These are phyloP conservation scores for Eimeria tenella DNA, from an alignment of 169 alveolate species.

Conservation along the genomic window DNA sequence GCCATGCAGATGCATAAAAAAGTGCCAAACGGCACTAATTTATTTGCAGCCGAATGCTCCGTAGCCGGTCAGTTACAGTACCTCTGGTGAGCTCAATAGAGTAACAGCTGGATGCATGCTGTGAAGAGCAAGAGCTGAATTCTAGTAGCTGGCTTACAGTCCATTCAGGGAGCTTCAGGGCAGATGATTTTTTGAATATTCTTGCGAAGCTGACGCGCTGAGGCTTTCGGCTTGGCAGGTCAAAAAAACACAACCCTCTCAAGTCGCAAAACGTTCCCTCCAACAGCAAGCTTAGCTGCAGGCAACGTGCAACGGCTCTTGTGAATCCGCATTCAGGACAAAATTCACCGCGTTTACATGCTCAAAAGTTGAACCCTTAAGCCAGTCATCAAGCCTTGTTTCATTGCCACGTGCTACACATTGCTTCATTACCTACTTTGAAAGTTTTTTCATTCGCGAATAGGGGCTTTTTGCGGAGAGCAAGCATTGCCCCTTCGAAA, in stretches of 20 bases:
- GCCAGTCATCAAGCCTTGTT: neutral
- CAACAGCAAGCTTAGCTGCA: slow-evolving; percentile 64
- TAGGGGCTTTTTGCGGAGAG: slow-evolving; percentile 62
- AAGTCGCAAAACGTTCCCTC: slow-evolving; percentile 69
- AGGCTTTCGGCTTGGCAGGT: slow-evolving; percentile 61
- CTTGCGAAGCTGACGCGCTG: slow-evolving; percentile 66
- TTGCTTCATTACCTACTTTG: slow-evolving; percentile 24
- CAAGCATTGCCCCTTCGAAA: slow-evolving; percentile 24
- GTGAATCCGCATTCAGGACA: neutral
- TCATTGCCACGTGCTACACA: neutral
- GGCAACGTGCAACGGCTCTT: neutral
- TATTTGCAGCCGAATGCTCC: too few relatives aligned
- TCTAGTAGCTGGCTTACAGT: slow-evolving; percentile 27
- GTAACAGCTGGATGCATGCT: too few relatives aligned
- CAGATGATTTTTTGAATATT: slow-evolving; percentile 39
- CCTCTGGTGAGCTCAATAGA: too few relatives aligned
- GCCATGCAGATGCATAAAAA: too few relatives aligned
- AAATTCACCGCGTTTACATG: neutral
- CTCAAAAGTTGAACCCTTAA: neutral
- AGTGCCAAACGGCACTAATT: too few relatives aligned
- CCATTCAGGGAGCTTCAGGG: slow-evolving; percentile 25
- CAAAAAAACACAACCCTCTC: slow-evolving; percentile 58
- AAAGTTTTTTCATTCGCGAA: slow-evolving; percentile 60
- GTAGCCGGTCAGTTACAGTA: too few relatives aligned
- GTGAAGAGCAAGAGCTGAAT: too few relatives aligned